Conservation (phyloP, 2,329 filamentous ascomycete genomes). For the Talaromyces sp. region DNA sequence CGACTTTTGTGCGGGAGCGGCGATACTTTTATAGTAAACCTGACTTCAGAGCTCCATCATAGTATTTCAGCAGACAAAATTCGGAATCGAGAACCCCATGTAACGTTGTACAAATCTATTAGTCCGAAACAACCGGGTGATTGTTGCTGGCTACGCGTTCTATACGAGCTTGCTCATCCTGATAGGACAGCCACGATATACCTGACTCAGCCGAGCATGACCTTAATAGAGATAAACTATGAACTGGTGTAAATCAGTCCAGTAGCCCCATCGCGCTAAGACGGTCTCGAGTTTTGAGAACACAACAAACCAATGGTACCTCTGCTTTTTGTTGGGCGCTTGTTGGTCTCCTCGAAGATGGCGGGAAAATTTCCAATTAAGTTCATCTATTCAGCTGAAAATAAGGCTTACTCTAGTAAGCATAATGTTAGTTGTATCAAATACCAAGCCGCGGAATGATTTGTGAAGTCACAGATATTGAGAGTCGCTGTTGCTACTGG, state of each 20-base stretch:
- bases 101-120: not conserved
- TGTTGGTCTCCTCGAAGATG: not conserved
- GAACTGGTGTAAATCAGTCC: not conserved
- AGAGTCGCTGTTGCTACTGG: not conserved
- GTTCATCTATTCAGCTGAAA: not conserved
- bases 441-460: not conserved
- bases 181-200: not conserved
- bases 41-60: too few species aligned
- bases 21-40: not conserved
- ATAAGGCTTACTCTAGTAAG: not conserved
- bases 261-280: not conserved
- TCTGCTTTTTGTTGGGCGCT: not conserved
- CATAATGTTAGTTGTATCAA: not conserved
- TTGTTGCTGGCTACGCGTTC: not conserved
- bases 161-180: not conserved
- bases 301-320: not conserved
- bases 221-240: slow-evolving; percentile 3
- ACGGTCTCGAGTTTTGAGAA: not conserved
- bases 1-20: not conserved
- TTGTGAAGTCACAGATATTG: not conserved
- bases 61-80: not conserved
- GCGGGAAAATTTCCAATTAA: not conserved
- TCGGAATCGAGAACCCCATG: not conserved
- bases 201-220: not conserved
- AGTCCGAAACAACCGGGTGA: not conserved